A percentile compares a stretch with the other conserved stretches of the same genome.
Evolutionary conservation across 345 rosid species (phyloP).

Genomic region (Noccaea bulbosa): DNA sequence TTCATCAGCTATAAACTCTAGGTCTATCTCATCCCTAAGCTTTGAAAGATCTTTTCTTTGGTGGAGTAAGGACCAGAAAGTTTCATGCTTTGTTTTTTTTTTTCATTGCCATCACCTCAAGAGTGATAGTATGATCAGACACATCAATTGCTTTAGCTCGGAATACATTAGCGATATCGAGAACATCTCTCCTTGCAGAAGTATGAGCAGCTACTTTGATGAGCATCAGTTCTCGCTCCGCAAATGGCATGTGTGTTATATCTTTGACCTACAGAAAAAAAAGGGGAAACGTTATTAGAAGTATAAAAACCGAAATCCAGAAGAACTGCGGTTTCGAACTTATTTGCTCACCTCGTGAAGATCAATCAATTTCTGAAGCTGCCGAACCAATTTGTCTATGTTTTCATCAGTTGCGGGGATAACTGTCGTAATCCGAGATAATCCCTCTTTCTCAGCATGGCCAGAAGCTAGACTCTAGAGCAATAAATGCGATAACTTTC

Average conservation of each 20-base stretch:
- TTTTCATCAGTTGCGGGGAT: constrained; percentile 79
- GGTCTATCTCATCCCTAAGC: constrained; percentile 3
- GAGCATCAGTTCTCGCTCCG: constrained; percentile 70
- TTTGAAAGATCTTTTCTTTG: neutral
- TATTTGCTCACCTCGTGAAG: constrained; percentile 62
- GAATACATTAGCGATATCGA: constrained; percentile 68
- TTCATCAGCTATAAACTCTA: constrained; percentile 25
- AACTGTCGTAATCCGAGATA: constrained; percentile 76
- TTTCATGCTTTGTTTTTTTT: neutral
- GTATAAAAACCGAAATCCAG: neutral
- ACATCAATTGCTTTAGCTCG: constrained; percentile 72
- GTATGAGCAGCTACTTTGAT: constrained; percentile 71
- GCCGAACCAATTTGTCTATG: constrained; percentile 66
- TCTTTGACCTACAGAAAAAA: constrained; percentile 50
- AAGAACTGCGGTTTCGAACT: neutral
- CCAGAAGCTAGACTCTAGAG: constrained; percentile 77
- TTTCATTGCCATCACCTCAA: constrained; percentile 53
- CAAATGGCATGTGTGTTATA: constrained; percentile 72
- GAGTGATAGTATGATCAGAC: constrained; percentile 72
- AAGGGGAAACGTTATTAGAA: constrained; percentile 22
- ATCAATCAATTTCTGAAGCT: constrained; percentile 67
- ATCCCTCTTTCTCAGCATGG: constrained; percentile 64
- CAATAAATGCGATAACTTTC: constrained; percentile 16
- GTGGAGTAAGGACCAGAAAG: neutral
- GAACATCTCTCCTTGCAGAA: constrained; percentile 69